A percentile compares a stretch with the other conserved stretches of the same genome.
These are phyloP conservation scores for Lizonia empirigonia DNA, from an alignment of 2,329 filamentous ascomycete species.

Conservation along the genomic window DNA sequence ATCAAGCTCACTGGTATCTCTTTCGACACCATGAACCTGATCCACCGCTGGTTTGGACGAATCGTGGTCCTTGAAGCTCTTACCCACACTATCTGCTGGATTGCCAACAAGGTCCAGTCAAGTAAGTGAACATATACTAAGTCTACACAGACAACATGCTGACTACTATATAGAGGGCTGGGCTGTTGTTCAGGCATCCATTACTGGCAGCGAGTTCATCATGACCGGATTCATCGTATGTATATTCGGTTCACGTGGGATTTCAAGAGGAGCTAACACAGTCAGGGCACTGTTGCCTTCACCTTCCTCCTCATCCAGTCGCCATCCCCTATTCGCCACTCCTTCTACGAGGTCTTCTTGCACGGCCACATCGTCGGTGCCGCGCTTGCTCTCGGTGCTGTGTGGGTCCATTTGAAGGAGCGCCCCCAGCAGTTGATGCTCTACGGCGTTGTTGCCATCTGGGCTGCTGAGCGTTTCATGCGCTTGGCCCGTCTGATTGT, in stretches of 20 bases:
- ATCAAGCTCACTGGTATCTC: slow-evolving; percentile 74
- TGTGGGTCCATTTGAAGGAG: slow-evolving; percentile 68
- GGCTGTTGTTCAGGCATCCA: slow-evolving; percentile 50
- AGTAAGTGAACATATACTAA: slow-evolving; percentile 29
- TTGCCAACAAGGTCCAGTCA: slow-evolving; percentile 51
- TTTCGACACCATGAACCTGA: slow-evolving; percentile 81
- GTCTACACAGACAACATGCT: slow-evolving; percentile 1
- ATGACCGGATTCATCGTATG: slow-evolving; percentile 69
- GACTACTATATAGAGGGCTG: slow-evolving; percentile 54
- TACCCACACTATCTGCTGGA: slow-evolving; percentile 68
- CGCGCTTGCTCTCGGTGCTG: slow-evolving; percentile 62
- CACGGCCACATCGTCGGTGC: slow-evolving; percentile 71
- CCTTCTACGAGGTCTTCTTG: slow-evolving; percentile 81
- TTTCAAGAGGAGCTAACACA: slow-evolving; percentile 57
- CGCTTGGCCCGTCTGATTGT: slow-evolving; percentile 67
- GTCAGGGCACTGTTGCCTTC: slow-evolving; percentile 64
- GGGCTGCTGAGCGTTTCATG: slow-evolving; percentile 66
- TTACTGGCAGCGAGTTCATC: slow-evolving; percentile 56
- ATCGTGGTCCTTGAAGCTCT: slow-evolving; percentile 74
- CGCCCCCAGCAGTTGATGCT: slow-evolving; percentile 66
- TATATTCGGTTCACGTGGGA: slow-evolving; percentile 52
- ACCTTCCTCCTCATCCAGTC: slow-evolving; percentile 70
- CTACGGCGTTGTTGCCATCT: slow-evolving; percentile 67
- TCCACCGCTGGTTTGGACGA: slow-evolving; percentile 80
- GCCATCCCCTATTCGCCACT: slow-evolving; percentile 72